Percentiles rank a stretch among this genome's conserved stretches.
Conservation (phyloP, 2,329 filamentous ascomycete genomes). For the Epichloe gansuensis region DNA sequence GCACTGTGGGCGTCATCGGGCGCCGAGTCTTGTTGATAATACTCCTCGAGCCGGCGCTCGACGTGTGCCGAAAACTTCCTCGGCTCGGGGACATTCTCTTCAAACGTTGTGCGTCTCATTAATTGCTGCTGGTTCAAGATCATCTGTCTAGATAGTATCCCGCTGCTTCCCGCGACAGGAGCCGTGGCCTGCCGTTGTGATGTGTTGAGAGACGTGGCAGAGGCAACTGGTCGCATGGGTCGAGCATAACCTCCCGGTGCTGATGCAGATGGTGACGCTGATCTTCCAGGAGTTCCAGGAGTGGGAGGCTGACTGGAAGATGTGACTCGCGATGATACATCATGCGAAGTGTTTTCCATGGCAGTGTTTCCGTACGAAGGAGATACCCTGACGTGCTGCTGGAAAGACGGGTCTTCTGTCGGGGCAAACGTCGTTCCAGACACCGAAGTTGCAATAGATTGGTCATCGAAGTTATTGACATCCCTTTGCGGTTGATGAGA, state of each 20-base stretch:
- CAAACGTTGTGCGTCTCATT: conserved; percentile 26
- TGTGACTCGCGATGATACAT: background rate
- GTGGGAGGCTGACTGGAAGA: conserved; percentile 12
- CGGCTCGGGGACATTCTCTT: conserved; percentile 26
- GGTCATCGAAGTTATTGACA: conserved; percentile 10
- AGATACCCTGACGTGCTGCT: background rate
- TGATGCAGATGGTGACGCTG: conserved; percentile 10
- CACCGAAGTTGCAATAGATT: conserved; percentile 17
- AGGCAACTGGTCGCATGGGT: conserved; percentile 12
- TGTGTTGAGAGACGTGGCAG: conserved; percentile 13
- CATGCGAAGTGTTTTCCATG: background rate
- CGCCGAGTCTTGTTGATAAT: conserved; percentile 33
- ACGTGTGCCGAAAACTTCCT: conserved; percentile 36
- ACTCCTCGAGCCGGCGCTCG: conserved; percentile 37
- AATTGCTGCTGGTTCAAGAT: conserved; percentile 33
- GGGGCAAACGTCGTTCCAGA: conserved; percentile 22
- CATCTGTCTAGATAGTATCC: conserved; percentile 25
- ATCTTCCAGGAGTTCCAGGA: conserved; percentile 10
- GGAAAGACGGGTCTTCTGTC: conserved; percentile 15
- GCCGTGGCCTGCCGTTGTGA: conserved; percentile 12
- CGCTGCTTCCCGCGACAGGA: conserved; percentile 9
- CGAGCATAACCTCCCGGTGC: conserved; percentile 10
- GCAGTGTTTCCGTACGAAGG: background rate
- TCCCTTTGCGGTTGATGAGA: conserved; percentile 9
- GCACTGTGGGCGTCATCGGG: conserved; percentile 38